phyloP scores from a whole-genome alignment of 768 basidiomycete genomes.

The Kwoniella dejecticola region DNA sequence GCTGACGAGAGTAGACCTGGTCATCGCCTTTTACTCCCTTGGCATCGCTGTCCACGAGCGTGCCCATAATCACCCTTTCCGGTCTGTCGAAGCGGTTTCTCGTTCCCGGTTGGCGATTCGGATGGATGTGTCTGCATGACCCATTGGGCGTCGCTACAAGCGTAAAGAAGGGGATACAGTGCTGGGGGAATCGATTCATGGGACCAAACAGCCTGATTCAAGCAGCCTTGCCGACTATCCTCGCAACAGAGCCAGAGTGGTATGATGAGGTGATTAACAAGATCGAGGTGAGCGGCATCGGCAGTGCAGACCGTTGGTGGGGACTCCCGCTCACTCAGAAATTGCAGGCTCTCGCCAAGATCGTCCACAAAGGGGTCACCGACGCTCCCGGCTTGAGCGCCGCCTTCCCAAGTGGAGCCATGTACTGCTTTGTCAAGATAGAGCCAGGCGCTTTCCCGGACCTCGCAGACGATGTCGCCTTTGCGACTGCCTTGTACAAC shows the following conservation, averaged over 20 bases:
- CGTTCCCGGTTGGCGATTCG: conserved; percentile 56
- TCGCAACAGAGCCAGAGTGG: conserved; percentile 43
- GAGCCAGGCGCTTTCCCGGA: conserved; percentile 34
- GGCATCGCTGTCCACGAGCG: conserved; percentile 45
- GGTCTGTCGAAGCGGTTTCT: conserved; percentile 57
- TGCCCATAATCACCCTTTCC: conserved; percentile 54
- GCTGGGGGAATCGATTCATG: conserved; percentile 54
- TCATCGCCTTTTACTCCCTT: conserved; percentile 51
- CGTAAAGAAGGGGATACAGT: conserved; percentile 44
- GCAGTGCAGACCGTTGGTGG: background rate
- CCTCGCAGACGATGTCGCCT: conserved; percentile 48
- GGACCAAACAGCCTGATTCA: conserved; percentile 52
- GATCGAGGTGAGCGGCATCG: conserved; percentile 37
- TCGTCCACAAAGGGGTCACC: conserved; percentile 30
- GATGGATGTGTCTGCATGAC: conserved; percentile 56
- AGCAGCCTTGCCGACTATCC: conserved; percentile 46
- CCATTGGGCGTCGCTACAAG: conserved; percentile 46
- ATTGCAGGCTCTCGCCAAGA: conserved; percentile 36
- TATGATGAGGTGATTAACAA: conserved; percentile 45
- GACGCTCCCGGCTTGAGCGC: conserved; percentile 42
- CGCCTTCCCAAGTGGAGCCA: conserved; percentile 40
- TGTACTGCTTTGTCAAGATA: conserved; percentile 51
- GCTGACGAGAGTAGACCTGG: conserved; percentile 39
- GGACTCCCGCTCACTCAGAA: background rate
- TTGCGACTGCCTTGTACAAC: conserved; percentile 45